phyloP scores from a whole-genome alignment of 768 basidiomycete species.

The Termitomyces sp. region DNA sequence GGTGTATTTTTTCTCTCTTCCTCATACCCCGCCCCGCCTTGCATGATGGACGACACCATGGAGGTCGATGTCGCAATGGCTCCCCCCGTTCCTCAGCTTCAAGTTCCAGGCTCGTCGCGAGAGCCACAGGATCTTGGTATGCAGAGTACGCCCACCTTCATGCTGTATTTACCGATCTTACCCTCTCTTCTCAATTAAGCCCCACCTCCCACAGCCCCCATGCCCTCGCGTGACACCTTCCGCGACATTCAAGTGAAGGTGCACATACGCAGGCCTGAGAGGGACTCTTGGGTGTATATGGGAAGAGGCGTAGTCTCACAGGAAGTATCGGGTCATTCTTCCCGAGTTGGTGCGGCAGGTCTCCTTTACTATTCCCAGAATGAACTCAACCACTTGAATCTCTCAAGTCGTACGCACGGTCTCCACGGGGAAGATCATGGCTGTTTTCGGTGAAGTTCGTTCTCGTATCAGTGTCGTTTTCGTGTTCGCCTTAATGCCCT shows the following conservation, averaged over 20 bases:
- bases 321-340: constrained; percentile 72
- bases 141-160: constrained; percentile 15
- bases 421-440: constrained; percentile 65
- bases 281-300: constrained; percentile 79
- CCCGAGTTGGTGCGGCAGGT: constrained; percentile 67
- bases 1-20: not conserved
- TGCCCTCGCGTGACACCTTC: constrained; percentile 53
- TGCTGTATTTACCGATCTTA: constrained; percentile 5
- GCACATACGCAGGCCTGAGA: constrained; percentile 76
- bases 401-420: constrained; percentile 59
- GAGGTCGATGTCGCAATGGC: constrained; percentile 39
- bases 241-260: constrained; percentile 84
- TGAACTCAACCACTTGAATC: constrained; percentile 6
- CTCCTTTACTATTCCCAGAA: constrained; percentile 2
- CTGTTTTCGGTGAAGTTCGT: constrained; percentile 69
- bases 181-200: constrained; percentile 9
- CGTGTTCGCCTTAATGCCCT: not conserved
- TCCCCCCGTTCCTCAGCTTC: constrained; percentile 16
- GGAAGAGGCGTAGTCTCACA: constrained; percentile 77
- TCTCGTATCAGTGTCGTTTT: not conserved
- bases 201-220: constrained; percentile 19
- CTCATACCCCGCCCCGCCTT: not conserved
- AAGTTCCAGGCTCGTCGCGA: constrained; percentile 16
- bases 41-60: constrained; percentile 43
- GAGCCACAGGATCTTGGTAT: constrained; percentile 19